phyloP scores from a whole-genome alignment of 805 yeast genomes.

The Candida silvatica region DNA sequence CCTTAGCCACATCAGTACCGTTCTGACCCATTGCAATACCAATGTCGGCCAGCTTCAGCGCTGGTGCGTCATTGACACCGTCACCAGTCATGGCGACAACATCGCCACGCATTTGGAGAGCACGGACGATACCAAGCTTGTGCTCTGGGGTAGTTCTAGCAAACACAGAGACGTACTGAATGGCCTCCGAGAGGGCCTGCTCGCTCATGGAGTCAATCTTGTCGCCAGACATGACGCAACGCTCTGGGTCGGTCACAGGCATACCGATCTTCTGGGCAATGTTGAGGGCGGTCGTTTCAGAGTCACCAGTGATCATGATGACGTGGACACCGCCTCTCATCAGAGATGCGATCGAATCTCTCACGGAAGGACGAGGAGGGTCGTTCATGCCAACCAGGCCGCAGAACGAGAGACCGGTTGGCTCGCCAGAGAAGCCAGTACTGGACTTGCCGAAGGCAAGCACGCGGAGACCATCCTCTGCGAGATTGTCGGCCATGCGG shows the following conservation, averaged over 20 bases:
- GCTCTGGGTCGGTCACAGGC: constrained; percentile 55
- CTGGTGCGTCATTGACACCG: constrained; percentile 99
- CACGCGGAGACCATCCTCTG: constrained; percentile 79
- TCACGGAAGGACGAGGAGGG: constrained; percentile 91
- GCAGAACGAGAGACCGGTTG: constrained; percentile 59
- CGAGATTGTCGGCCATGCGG: constrained; percentile 55
- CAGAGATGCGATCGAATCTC: constrained; percentile 61
- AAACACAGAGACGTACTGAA: constrained; percentile 77
- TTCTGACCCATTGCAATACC: constrained; percentile 91
- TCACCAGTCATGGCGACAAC: constrained; percentile 99
- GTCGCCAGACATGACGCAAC: constrained; percentile 78
- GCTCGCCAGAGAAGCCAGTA: constrained; percentile 31
- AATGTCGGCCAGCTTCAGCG: constrained; percentile 88
- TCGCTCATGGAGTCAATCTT: constrained; percentile 68
- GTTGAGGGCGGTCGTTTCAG: constrained; percentile 76
- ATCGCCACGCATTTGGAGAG: constrained; percentile 84
- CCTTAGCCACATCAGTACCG: constrained; percentile 98
- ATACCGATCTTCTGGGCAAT: constrained; percentile 89
- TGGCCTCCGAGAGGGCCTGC: constrained; percentile 63
- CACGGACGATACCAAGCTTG: constrained; percentile 82
- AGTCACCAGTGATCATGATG: constrained; percentile 97
- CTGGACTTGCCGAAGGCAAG: constrained; percentile 63
- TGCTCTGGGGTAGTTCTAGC: constrained; percentile 96
- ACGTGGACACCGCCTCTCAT: constrained; percentile 93
- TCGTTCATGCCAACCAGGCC: constrained; percentile 96